Conservation (phyloP, 768 basidiomycete species). For the Suillus discolor region DNA sequence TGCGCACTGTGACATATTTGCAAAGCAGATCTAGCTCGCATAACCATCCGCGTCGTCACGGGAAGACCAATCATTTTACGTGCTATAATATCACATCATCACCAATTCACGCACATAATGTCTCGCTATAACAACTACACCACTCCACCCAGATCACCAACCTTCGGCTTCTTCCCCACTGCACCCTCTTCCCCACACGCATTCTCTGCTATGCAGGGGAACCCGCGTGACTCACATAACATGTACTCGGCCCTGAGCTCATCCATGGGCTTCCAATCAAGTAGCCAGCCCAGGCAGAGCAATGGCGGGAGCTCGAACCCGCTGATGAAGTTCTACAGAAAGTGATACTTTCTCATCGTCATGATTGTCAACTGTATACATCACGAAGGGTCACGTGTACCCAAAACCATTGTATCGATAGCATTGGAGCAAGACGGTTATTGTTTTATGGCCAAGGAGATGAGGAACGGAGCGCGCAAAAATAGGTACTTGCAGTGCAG, state of each 20-base stretch:
- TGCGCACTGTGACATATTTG: conserved; percentile 9
- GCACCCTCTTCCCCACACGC: conserved; percentile 57
- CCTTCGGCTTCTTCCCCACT: conserved; percentile 61
- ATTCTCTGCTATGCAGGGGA: conserved; percentile 57
- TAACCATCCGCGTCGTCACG: conserved; percentile 2
- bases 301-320: conserved; percentile 29
- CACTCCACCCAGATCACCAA: conserved; percentile 52
- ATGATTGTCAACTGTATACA: conserved; percentile 11
- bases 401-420: conserved; percentile 30
- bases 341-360: conserved; percentile 15
- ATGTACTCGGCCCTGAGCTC: conserved; percentile 57
- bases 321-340: conserved; percentile 41
- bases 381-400: conserved; percentile 13
- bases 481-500: conserved; percentile 7
- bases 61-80: conserved; percentile 9
- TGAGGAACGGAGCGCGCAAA: conserved; percentile 2
- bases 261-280: conserved; percentile 25
- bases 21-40: conserved; percentile 1
- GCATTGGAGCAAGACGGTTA: conserved; percentile 2
- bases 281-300: conserved; percentile 27
- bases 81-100: conserved; percentile 7
- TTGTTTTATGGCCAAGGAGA: conserved; percentile 13
- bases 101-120: conserved; percentile 35
- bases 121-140: conserved; percentile 44
- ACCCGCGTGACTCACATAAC: conserved; percentile 59